Conservation (phyloP, 345 rosid species). For the Euphorbia pulcherrima region DNA sequence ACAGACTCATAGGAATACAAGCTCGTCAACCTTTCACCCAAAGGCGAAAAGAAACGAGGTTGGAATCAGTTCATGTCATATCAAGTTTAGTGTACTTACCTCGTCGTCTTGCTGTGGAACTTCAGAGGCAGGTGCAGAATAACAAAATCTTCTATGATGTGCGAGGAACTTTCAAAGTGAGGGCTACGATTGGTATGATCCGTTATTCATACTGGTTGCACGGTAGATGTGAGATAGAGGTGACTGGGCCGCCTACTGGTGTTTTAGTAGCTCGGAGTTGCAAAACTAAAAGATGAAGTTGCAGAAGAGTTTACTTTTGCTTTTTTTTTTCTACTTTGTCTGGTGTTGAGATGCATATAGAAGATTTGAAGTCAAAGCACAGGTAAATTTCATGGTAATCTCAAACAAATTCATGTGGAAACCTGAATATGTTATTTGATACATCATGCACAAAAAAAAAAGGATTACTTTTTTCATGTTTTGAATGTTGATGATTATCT, state of each 20-base stretch:
- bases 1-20: constrained; percentile 56
- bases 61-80: constrained; percentile 54
- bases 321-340: constrained; percentile 5
- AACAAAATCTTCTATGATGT: constrained; percentile 56
- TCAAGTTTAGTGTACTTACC: constrained; percentile 82
- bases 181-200: constrained; percentile 59
- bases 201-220: constrained; percentile 77
- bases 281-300: constrained; percentile 53
- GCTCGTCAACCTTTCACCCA: constrained; percentile 60
- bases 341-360: constrained; percentile 15
- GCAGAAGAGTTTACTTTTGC: constrained; percentile 1
- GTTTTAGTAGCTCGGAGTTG: constrained; percentile 52
- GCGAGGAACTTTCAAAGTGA: constrained; percentile 63
- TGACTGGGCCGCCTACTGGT: constrained; percentile 80
- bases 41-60: constrained; percentile 47
- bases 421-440: background rate
- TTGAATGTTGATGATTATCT: background rate
- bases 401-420: background rate
- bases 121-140: constrained; percentile 60
- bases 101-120: constrained; percentile 45
- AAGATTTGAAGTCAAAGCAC: background rate
- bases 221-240: constrained; percentile 57
- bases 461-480: background rate
- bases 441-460: background rate
- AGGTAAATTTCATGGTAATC: background rate